phyloP scores from a whole-genome alignment of 495 filamentous ascomycete species.

The Coniosporium apollinis region DNA sequence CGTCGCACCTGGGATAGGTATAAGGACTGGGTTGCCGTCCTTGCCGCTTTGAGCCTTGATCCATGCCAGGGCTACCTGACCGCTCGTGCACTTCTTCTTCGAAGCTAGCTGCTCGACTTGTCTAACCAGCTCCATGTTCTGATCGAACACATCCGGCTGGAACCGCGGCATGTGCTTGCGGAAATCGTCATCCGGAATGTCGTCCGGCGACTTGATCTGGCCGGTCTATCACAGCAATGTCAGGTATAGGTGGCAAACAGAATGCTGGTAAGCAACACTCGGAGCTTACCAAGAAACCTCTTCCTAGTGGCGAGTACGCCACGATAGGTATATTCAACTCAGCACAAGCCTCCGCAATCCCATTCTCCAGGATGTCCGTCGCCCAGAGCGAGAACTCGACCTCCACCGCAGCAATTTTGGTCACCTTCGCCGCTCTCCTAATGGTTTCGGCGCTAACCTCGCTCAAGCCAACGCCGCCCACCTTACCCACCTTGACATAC shows the following conservation, averaged over 20 bases:
- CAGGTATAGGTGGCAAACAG: background rate
- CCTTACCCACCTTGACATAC: constrained; percentile 57
- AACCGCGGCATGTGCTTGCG: constrained; percentile 44
- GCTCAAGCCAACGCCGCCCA: constrained; percentile 61
- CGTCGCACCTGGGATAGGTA: constrained; percentile 68
- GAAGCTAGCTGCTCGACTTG: constrained; percentile 49
- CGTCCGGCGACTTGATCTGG: constrained; percentile 38
- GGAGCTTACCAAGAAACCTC: constrained; percentile 20
- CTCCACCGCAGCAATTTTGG: constrained; percentile 60
- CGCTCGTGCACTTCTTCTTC: constrained; percentile 51
- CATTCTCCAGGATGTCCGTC: constrained; percentile 55
- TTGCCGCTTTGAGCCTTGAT: constrained; percentile 34
- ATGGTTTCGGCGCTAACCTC: constrained; percentile 64
- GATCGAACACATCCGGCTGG: constrained; percentile 47
- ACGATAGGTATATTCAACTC: constrained; percentile 56
- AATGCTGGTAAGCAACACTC: constrained; percentile 20
- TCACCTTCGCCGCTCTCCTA: constrained; percentile 48
- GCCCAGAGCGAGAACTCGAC: constrained; percentile 60
- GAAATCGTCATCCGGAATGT: constrained; percentile 44
- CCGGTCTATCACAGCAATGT: constrained; percentile 31
- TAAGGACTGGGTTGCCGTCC: constrained; percentile 49
- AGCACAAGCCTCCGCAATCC: constrained; percentile 51
- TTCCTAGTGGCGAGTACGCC: constrained; percentile 46
- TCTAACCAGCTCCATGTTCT: constrained; percentile 54
- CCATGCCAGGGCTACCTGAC: constrained; percentile 71